Evolutionary conservation across 352 stramenopile genomes (phyloP), one percentile per base, ranked within the genome.

Genomic region (Phytophthora fragariaefolia): DNA sequence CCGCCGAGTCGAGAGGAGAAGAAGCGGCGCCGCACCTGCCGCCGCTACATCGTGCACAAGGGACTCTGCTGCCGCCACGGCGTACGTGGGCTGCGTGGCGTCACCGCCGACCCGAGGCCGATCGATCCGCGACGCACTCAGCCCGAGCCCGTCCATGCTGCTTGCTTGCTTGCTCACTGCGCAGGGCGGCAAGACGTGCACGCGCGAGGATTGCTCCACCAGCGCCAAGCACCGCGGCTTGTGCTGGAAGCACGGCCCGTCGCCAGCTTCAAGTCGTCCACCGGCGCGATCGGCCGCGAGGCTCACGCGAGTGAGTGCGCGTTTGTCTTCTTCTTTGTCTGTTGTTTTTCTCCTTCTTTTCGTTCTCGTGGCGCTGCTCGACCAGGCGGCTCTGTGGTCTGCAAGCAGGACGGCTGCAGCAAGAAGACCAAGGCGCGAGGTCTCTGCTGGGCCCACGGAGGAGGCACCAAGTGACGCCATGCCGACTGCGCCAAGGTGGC

Each of bases 401-500:
- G 80, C 63, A 87, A 66, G 24, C 64, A 86, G 18, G 71, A 85
- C 26, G 78, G 78, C 30, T 87, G 79, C 58, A 61, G 45, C 17
- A 81, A 81, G 73, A 79, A 80, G 40, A 72, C 75, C 1, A 75
- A 81, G 9, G 77, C 76, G 8, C 53, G 69, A 24, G 71, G 71
- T 0, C 46, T 68, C 1, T 83, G 75, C 53, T 83, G 75, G 75
- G 75, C 75, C 0, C 75, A 83, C 42, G 74, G 70, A 53, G 74
- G 64, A 28, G 71, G 71, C 43, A 78, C 74, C 24, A 76, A 71
- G 56, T 79, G 74, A 59, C 28, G 6, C 6, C 49, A 58, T n/a
- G 26, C 10, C 6, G 45, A 54, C 20, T 82, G 84, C 30, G 82
- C 85, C 64, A 94, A 95, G 67, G 63, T 78, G 18, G 66, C 73